Conservation (phyloP, 441 rosid genomes). For the Raphanus hybrid region DNA sequence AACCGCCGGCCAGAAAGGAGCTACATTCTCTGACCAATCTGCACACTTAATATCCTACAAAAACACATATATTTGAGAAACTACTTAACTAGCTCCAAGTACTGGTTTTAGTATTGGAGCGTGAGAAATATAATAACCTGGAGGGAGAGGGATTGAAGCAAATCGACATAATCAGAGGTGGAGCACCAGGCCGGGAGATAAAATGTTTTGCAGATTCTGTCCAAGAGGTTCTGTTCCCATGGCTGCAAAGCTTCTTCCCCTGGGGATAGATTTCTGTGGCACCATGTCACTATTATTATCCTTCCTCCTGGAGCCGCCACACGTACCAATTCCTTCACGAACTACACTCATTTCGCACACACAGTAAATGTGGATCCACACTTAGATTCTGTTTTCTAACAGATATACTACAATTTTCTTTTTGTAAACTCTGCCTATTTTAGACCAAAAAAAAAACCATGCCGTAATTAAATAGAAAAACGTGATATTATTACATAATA, state of each 20-base stretch:
- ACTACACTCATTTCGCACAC: constrained; percentile 48
- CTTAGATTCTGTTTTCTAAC: background rate
- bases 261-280: constrained; percentile 74
- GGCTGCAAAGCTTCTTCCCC: constrained; percentile 67
- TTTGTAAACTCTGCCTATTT: background rate
- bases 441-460: background rate
- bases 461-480: background rate
- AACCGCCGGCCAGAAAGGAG: constrained; percentile 97
- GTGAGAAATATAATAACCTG: constrained; percentile 48
- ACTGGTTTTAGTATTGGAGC: background rate
- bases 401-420: background rate
- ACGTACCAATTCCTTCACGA: constrained; percentile 74
- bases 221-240: constrained; percentile 72
- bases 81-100: background rate
- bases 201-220: constrained; percentile 71
- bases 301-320: constrained; percentile 88
- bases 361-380: background rate
- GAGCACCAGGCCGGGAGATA: constrained; percentile 95
- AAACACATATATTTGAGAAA: constrained; percentile 6
- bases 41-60: constrained; percentile 72
- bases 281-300: constrained; percentile 91
- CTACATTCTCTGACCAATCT: constrained; percentile 84
- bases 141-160: constrained; percentile 60
- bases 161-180: constrained; percentile 66
- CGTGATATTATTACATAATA: background rate